phyloP scores from a whole-genome alignment of 805 yeast species.

The Zygoascus flipseniorum region DNA sequence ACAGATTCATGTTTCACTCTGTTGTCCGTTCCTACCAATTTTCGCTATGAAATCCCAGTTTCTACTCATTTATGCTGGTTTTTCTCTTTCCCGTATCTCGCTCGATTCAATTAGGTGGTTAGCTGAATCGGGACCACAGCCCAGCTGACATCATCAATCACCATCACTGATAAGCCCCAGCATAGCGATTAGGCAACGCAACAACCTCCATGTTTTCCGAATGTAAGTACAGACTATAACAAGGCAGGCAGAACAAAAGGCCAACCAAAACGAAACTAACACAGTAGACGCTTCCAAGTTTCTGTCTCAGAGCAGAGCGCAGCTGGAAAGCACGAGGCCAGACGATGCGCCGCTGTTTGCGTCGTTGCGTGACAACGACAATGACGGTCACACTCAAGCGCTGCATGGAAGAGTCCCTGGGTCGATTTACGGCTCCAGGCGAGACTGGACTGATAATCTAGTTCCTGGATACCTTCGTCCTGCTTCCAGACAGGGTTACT shows the following conservation, averaged over 20 bases:
- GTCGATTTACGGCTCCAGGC: conserved; percentile 10
- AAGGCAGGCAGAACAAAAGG: not conserved
- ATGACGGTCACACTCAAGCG: not conserved
- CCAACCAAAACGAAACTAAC: conserved; percentile 2
- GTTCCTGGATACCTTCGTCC: conserved; percentile 1
- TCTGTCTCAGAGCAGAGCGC: conserved; percentile 27
- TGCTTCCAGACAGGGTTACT: not conserved
- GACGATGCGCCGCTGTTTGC: conserved; percentile 24
- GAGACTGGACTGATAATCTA: conserved; percentile 11
- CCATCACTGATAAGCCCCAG: not conserved
- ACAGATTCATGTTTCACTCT: too few relatives aligned
- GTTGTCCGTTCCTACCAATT: conserved; percentile 22
- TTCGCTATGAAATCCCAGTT: conserved; percentile 29
- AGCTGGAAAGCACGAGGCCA: conserved; percentile 18
- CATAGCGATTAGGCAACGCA: not conserved
- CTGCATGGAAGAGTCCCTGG: conserved; percentile 12
- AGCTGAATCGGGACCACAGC: not conserved
- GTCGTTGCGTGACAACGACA: conserved; percentile 19
- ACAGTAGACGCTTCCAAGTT: conserved; percentile 29
- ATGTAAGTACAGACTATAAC: conserved; percentile 12
- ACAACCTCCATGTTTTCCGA: conserved; percentile 20
- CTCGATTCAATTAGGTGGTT: not conserved
- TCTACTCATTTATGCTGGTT: not conserved
- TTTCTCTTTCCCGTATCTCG: not conserved
- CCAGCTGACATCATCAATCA: not conserved